Conservation (phyloP, 2,329 filamentous ascomycete genomes). For the Exserohilum rostratum region DNA sequence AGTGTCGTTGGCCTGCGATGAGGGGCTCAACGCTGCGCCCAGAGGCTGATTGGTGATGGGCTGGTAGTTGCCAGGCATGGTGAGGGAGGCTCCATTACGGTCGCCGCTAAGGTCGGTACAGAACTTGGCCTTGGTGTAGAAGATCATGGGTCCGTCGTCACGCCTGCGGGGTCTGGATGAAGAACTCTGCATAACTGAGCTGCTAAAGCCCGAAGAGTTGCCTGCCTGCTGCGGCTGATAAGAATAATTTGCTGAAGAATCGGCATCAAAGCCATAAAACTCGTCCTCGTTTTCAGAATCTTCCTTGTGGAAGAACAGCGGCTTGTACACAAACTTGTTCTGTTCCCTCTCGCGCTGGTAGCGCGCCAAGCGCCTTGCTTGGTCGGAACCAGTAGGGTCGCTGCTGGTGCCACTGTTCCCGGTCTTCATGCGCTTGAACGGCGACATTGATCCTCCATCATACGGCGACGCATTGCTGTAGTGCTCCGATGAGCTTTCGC, state of each 20-base stretch:
- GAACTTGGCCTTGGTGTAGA: constrained; percentile 80
- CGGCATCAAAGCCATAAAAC: constrained; percentile 40
- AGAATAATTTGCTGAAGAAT: constrained; percentile 39
- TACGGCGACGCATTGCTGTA: constrained; percentile 57
- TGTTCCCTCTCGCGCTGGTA: constrained; percentile 31
- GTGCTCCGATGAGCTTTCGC: constrained; percentile 59
- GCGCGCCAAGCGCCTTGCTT: constrained; percentile 23
- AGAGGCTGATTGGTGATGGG: constrained; percentile 41
- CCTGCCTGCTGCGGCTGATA: constrained; percentile 33
- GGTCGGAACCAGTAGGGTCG: constrained; percentile 24
- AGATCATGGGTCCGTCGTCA: constrained; percentile 78
- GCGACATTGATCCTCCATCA: constrained; percentile 44
- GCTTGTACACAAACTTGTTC: constrained; percentile 53
- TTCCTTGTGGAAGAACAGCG: constrained; percentile 56
- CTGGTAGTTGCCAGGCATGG: constrained; percentile 36
- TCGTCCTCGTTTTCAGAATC: constrained; percentile 50
- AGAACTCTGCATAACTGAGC: constrained; percentile 56
- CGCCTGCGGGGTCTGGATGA: constrained; percentile 57
- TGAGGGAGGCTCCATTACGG: constrained; percentile 31
- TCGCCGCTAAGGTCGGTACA: constrained; percentile 81
- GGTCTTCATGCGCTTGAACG: constrained; percentile 34
- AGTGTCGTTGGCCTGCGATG: background rate
- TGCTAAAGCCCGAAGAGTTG: constrained; percentile 51
- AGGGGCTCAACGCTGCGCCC: constrained; percentile 21
- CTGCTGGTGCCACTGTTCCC: constrained; percentile 28